Percentiles rank a stretch among this genome's conserved stretches.
phyloP scores from a whole-genome alignment of 306 rosid genomes.

The Inga laurina region DNA sequence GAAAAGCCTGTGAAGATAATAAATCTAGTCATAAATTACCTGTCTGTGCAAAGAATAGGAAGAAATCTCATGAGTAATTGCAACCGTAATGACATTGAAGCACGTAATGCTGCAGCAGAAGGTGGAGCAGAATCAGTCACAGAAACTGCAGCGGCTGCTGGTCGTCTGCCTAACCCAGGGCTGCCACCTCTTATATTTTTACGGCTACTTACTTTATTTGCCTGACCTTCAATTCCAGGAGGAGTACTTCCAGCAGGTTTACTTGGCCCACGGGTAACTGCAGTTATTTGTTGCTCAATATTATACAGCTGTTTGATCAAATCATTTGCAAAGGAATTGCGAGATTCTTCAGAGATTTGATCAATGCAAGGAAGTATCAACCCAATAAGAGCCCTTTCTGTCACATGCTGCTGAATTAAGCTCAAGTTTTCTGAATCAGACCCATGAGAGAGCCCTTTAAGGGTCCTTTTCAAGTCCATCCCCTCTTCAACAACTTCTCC shows the following conservation, averaged over 20 bases:
- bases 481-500: slow-evolving; percentile 90
- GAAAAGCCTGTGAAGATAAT: background rate
- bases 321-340: slow-evolving; percentile 80
- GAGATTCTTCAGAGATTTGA: slow-evolving; percentile 88
- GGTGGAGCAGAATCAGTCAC: slow-evolving; percentile 65
- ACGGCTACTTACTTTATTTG: slow-evolving; percentile 71
- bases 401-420: slow-evolving; percentile 58
- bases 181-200: slow-evolving; percentile 72
- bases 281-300: slow-evolving; percentile 74
- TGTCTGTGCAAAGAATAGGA: slow-evolving; percentile 73
- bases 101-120: slow-evolving; percentile 80
- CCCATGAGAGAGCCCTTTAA: slow-evolving; percentile 54
- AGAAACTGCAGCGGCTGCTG: slow-evolving; percentile 35
- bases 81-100: slow-evolving; percentile 76
- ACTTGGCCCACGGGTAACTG: slow-evolving; percentile 65
- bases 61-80: slow-evolving; percentile 86
- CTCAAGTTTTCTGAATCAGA: slow-evolving; percentile 50
- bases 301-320: slow-evolving; percentile 79
- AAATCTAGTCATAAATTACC: slow-evolving; percentile 52
- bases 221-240: slow-evolving; percentile 71
- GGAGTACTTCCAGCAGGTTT: slow-evolving; percentile 61
- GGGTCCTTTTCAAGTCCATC: slow-evolving; percentile 44
- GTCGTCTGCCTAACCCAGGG: slow-evolving; percentile 81
- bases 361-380: slow-evolving; percentile 91
- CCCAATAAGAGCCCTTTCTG: slow-evolving; percentile 80